Percentiles rank a stretch among this genome's conserved stretches.
Conservation (phyloP, 768 basidiomycete genomes). For the Epithele typhae region DNA sequence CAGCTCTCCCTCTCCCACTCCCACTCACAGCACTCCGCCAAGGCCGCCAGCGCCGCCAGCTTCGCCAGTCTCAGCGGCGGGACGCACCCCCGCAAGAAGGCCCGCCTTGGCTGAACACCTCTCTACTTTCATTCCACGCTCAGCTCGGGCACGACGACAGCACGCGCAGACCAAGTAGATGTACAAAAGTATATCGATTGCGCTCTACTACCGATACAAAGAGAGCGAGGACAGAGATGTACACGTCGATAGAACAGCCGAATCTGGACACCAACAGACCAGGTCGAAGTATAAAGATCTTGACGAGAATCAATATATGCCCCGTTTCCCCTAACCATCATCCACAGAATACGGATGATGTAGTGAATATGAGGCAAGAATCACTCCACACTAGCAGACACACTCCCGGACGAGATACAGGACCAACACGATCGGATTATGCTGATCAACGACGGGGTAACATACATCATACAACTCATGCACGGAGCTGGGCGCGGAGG, state of each 20-base stretch:
- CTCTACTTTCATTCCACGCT: too few species aligned
- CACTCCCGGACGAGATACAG: constrained; percentile 12
- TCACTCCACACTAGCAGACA: constrained; percentile 2
- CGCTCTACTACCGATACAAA: too few species aligned
- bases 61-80: constrained; percentile 56
- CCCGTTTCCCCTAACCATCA: constrained; percentile 81
- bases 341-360: constrained; percentile 51
- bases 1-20: constrained; percentile 23
- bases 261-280: too few species aligned
- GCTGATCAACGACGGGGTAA: constrained; percentile 12
- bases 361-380: constrained; percentile 68
- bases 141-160: too few species aligned
- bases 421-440: constrained; percentile 17
- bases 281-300: not conserved
- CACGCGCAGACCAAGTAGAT: too few species aligned
- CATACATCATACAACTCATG: constrained; percentile 39
- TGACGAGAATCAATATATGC: constrained; percentile 49
- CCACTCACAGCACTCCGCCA: constrained; percentile 23
- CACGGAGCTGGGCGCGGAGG: constrained; percentile 78
- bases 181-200: too few species aligned
- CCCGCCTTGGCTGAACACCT: constrained; percentile 49
- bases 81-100: constrained; percentile 52
- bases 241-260: too few species aligned
- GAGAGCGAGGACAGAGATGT: too few species aligned
- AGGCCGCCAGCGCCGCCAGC: constrained; percentile 50